Evolutionary conservation across 495 filamentous ascomycete species (phyloP).

Genomic region (Umbilicaria muhlenbergii): DNA sequence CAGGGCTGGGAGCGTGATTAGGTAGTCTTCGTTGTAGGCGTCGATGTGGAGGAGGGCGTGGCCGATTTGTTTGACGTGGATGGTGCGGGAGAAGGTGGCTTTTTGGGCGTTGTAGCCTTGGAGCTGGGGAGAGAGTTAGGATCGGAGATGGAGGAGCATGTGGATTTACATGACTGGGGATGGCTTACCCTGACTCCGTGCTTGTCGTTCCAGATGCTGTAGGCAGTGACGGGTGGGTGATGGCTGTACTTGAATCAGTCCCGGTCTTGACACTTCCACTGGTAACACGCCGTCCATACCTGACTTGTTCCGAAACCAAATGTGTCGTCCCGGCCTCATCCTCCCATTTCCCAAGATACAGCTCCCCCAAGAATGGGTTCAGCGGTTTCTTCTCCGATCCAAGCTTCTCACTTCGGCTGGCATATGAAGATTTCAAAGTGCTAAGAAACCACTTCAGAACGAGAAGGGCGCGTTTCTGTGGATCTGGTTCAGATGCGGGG

Average conservation of each 20-base stretch:
- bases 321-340: conserved; percentile 56
- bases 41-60: conserved; percentile 76
- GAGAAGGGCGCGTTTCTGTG: conserved; percentile 67
- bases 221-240: conserved; percentile 94
- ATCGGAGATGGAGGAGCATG: neutral
- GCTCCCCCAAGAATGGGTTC: conserved; percentile 80
- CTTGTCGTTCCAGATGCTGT: conserved; percentile 74
- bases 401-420: conserved; percentile 75
- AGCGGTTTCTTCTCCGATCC: conserved; percentile 96
- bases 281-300: conserved; percentile 24
- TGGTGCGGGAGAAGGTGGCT: conserved; percentile 80
- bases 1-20: conserved; percentile 83
- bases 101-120: conserved; percentile 98
- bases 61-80: conserved; percentile 91
- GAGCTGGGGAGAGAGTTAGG: conserved; percentile 28
- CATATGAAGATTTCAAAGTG: conserved; percentile 90
- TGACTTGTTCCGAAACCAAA: conserved; percentile 69
- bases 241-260: conserved; percentile 38
- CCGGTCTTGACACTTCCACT: neutral
- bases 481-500: conserved; percentile 63
- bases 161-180: neutral
- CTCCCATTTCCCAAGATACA: conserved; percentile 81
- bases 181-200: conserved; percentile 51
- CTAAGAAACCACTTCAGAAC: conserved; percentile 97
- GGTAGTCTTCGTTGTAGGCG: conserved; percentile 48